phyloP scores from a whole-genome alignment of 768 basidiomycete species.

The Lactifluus piperatus region DNA sequence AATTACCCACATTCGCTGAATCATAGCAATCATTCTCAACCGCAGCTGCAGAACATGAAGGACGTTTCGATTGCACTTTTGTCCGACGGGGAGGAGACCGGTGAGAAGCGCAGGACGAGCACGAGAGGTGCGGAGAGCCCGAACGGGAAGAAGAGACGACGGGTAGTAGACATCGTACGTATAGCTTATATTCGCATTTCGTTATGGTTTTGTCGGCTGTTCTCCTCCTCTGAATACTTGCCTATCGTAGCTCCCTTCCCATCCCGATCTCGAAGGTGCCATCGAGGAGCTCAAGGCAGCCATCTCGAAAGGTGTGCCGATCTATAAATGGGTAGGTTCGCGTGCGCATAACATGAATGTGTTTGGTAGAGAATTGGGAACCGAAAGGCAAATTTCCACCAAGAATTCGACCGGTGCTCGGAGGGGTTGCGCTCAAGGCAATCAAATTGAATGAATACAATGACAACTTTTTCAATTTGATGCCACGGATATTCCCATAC shows the following conservation, averaged over 20 bases:
- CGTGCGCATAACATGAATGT: neutral
- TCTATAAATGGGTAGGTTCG: neutral
- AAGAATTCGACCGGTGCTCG: slow-evolving; percentile 60
- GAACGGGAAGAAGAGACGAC: slow-evolving; percentile 56
- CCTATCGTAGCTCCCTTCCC: slow-evolving; percentile 48
- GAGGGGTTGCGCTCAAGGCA: slow-evolving; percentile 66
- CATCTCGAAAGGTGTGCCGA: slow-evolving; percentile 39
- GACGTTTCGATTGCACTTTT: slow-evolving; percentile 44
- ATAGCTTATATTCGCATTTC: neutral
- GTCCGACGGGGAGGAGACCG: slow-evolving; percentile 31
- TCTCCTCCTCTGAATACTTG: too few relatives aligned
- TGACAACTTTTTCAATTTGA: slow-evolving; percentile 83
- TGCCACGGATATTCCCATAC: slow-evolving; percentile 86
- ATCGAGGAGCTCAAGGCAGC: slow-evolving; percentile 52
- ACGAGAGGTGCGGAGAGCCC: slow-evolving; percentile 11
- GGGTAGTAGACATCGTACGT: slow-evolving; percentile 56
- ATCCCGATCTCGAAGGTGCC: slow-evolving; percentile 54
- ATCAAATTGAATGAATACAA: slow-evolving; percentile 83
- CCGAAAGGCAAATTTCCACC: slow-evolving; percentile 88
- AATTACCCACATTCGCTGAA: slow-evolving; percentile 12
- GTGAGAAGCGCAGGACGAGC: slow-evolving; percentile 11
- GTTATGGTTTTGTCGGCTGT: neutral
- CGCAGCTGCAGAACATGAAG: slow-evolving; percentile 32
- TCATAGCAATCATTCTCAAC: slow-evolving; percentile 5
- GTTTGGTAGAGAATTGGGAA: slow-evolving; percentile 56